Percentiles rank a stretch among this genome's conserved stretches.
These are phyloP conservation scores for Collariella sp. DNA, from an alignment of 495 filamentous ascomycete species.

Conservation along the genomic window DNA sequence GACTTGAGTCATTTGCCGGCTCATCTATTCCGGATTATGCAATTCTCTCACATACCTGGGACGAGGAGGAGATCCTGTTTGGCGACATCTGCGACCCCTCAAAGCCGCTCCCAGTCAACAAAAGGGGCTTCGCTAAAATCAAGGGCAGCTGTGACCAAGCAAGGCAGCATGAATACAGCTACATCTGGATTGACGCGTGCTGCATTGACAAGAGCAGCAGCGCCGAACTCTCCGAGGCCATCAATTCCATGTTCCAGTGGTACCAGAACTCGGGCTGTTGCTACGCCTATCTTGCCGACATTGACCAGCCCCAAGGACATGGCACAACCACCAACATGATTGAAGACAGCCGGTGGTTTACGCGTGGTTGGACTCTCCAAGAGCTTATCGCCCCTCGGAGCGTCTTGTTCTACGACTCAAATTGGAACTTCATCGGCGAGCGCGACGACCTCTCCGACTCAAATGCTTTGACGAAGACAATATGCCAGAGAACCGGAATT, in stretches of 20 bases:
- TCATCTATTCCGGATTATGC: conserved; percentile 18
- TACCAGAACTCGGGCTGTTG: conserved; percentile 25
- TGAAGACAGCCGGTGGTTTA: conserved; percentile 33
- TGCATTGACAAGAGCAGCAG: conserved; percentile 39
- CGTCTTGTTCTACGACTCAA: conserved; percentile 23
- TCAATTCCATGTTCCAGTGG: conserved; percentile 42
- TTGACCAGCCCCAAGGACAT: not conserved
- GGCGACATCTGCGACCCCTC: conserved; percentile 14
- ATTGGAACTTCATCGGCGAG: not conserved
- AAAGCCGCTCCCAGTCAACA: not conserved
- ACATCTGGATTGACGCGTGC: conserved; percentile 38
- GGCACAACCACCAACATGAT: too few relatives aligned
- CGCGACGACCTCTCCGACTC: too few relatives aligned
- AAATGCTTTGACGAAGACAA: too few relatives aligned
- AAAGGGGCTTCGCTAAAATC: conserved; percentile 19
- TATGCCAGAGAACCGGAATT: too few relatives aligned
- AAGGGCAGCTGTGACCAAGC: conserved; percentile 24
- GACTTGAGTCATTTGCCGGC: not conserved
- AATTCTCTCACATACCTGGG: conserved; percentile 33
- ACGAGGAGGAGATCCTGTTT: conserved; percentile 27
- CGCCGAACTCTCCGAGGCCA: conserved; percentile 35
- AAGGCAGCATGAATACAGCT: conserved; percentile 8
- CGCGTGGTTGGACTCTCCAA: conserved; percentile 35
- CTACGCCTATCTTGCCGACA: conserved; percentile 22
- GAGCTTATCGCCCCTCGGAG: conserved; percentile 31